phyloP scores from a whole-genome alignment of 2,329 filamentous ascomycete genomes.

The Thelonectria olida region DNA sequence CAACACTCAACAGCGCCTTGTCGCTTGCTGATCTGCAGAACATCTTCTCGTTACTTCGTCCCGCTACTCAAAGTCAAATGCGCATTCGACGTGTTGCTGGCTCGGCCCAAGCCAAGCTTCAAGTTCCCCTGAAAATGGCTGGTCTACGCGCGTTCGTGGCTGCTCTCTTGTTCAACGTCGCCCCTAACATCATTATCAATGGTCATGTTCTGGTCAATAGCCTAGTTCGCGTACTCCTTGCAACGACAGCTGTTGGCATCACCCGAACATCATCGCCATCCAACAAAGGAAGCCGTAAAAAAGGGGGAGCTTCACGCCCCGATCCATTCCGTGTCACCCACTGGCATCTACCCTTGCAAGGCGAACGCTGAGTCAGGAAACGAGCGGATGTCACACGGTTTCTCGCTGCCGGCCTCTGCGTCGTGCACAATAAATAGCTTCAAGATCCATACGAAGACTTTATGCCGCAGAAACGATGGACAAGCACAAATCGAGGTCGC shows the following conservation, averaged over 20 bases:
- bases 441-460: conserved; percentile 3
- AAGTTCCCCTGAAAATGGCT: conserved; percentile 11
- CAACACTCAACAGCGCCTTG: conserved; percentile 6
- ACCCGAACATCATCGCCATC: conserved; percentile 7
- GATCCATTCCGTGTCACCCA: conserved; percentile 32
- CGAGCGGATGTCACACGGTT: conserved; percentile 12
- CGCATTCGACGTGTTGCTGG: background rate
- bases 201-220: background rate
- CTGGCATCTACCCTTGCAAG: conserved; percentile 26
- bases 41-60: background rate
- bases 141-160: background rate
- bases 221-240: background rate
- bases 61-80: conserved; percentile 9
- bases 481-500: conserved; percentile 27
- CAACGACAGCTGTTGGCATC: background rate
- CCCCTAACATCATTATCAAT: background rate
- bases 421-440: conserved; percentile 14
- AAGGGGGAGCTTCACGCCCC: conserved; percentile 29
- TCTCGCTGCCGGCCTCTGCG: background rate
- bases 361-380: conserved; percentile 24
- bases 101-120: background rate
- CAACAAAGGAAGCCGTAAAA: conserved; percentile 12
- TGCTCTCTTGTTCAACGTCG: conserved; percentile 2
- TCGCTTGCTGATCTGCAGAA: conserved; percentile 33
- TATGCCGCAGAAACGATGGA: too few relatives aligned